Evolutionary conservation across 176 grass and related monocot species (phyloP).

Genomic region (Avena sativa): DNA sequence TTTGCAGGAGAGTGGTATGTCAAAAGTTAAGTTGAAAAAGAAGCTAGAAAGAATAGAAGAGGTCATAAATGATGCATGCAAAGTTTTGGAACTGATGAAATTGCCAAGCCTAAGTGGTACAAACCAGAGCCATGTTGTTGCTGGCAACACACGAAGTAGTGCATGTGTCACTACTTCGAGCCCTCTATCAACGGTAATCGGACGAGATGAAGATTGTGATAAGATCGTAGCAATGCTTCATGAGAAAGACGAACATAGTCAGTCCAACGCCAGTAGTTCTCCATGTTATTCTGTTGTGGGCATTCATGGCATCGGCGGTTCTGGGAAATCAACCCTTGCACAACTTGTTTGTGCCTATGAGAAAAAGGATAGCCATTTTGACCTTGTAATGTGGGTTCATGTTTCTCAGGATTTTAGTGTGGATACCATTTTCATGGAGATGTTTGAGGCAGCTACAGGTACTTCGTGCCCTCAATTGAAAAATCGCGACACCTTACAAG

Average conservation of each 20-base stretch:
- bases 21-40: slow-evolving; percentile 6
- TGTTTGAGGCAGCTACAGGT: background rate
- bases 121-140: background rate
- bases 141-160: background rate
- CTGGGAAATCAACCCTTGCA: slow-evolving; percentile 17
- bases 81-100: background rate
- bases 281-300: background rate
- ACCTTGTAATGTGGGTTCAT: slow-evolving; percentile 25
- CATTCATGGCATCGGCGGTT: slow-evolving; percentile 30
- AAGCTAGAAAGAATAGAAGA: background rate
- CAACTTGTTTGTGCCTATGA: background rate
- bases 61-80: slow-evolving; percentile 1
- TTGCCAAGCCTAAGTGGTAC: background rate
- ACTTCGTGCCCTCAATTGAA: background rate
- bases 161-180: background rate
- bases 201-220: slow-evolving; percentile 1
- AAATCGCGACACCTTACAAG: background rate
- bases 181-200: background rate
- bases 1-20: background rate
- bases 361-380: background rate
- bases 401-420: slow-evolving; percentile 14
- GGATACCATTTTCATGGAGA: background rate
- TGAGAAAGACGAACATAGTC: background rate
- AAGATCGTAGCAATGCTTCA: slow-evolving; percentile 11
- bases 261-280: background rate